Evolutionary conservation across 352 stramenopile species (phyloP).

Genomic region (Phytopythium litorale): DNA sequence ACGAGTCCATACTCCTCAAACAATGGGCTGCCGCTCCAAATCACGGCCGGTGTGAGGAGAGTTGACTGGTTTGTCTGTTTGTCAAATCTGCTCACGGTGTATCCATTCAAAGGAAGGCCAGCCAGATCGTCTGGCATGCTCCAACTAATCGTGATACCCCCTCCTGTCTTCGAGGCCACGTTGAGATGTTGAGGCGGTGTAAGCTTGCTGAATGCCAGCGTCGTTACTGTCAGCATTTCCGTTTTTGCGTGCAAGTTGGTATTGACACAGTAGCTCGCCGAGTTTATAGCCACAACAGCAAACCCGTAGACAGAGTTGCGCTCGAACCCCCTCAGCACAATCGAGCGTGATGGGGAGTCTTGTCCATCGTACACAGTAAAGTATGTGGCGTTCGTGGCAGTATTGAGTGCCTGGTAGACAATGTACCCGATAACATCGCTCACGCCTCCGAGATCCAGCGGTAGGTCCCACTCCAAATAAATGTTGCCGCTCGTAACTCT

Average conservation of each 20-base stretch:
- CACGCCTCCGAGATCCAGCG: slow-evolving; percentile 42
- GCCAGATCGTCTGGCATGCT: slow-evolving; percentile 40
- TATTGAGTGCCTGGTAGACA: slow-evolving; percentile 34
- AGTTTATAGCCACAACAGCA: slow-evolving; percentile 39
- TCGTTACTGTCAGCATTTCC: slow-evolving; percentile 26
- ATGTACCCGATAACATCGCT: slow-evolving; percentile 43
- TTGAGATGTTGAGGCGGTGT: slow-evolving; percentile 17
- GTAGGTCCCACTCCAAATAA: slow-evolving; percentile 42
- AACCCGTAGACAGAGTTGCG: slow-evolving; percentile 36
- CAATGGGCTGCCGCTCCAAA: slow-evolving; percentile 8
- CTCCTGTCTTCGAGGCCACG: slow-evolving; percentile 26
- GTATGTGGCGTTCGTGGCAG: slow-evolving; percentile 12
- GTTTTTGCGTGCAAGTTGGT: slow-evolving; percentile 16
- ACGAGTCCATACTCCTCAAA: slow-evolving; percentile 41
- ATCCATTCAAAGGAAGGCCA: slow-evolving; percentile 36
- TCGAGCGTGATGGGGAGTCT: slow-evolving; percentile 22
- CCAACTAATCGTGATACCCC: slow-evolving; percentile 44
- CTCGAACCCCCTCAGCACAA: slow-evolving; percentile 23
- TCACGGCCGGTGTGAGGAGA: slow-evolving; percentile 2
- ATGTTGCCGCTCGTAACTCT: slow-evolving; percentile 51
- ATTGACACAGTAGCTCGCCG: slow-evolving; percentile 45
- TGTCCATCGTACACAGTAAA: slow-evolving; percentile 55
- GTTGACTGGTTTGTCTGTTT: slow-evolving; percentile 3
- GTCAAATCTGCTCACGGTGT: slow-evolving; percentile 22
- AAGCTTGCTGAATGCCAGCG: slow-evolving; percentile 28